Base-by-base conservation (phyloP, 2,329 filamentous ascomycete genomes). In the Raffaelea ambrosiae region DNA sequence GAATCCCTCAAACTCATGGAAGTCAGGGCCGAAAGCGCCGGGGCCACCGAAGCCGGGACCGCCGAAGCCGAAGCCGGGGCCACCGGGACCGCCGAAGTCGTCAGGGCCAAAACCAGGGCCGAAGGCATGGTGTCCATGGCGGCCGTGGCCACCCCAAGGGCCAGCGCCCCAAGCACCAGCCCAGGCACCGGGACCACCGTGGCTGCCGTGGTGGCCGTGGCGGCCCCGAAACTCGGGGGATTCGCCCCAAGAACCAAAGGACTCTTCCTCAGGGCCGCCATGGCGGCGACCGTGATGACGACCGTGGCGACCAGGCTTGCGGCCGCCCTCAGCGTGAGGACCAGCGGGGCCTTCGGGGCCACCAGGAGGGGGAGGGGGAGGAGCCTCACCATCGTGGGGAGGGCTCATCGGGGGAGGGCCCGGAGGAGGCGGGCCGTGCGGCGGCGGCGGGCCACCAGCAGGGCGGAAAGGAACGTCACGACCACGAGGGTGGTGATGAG, bases 281-380 rank as follows among this genome's bases (percentile, higher is more conserved):
- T 9, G 36, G n/a, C 19, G 16, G 18, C 23, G 43, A 14, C 43
- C 35, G 36, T 39, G 48, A 16, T 18, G 44, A 20, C 43, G 21
- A 33, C 29, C 43, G 19, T 16, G 49, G 5, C 38, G 44, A 38
- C 40, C 47, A 20, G 44, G 39, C 14, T 14, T 19, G 13, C 18
- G 14, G 35, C 35, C 16, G 35, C 35, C 35, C 16, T 16, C 14
- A 38, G 35, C 7, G 18, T 5, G 35, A 38, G 44, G 46, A 31
- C 40, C 47, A n/a, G 44, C 51, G 49, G 52, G 51, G 18, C 50
- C 54, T 11, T 20, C 18, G 20, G 39, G 39, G 7, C n/a, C 35
- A 38, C 7, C 7, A 38, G 35, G 35, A 19, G 35, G 35, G 16
- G 35, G 35, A 38, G 35, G 35, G 16, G 8, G 35, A 38, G 18